Conservation (phyloP, 2,329 filamentous ascomycete genomes). For the Fusarium napiforme region DNA sequence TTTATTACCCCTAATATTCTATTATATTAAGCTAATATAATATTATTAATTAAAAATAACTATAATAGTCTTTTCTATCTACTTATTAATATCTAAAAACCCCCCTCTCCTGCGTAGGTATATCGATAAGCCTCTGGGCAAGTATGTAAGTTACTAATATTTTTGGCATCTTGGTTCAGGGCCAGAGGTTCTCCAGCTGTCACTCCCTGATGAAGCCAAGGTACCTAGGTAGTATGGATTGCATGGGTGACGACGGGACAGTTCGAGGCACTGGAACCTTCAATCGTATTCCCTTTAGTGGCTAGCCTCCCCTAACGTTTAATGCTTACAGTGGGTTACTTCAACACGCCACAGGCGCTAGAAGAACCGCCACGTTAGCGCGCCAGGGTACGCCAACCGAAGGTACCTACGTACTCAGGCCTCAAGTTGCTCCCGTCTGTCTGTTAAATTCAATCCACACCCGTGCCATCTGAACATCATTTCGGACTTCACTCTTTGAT, state of each 20-base stretch:
- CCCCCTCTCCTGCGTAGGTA: neutral
- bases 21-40: too few species aligned
- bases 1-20: too few species aligned
- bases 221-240: neutral
- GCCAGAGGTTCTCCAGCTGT: neutral
- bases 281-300: neutral
- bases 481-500: conserved; percentile 20
- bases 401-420: conserved; percentile 5
- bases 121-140: neutral
- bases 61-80: too few species aligned
- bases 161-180: neutral
- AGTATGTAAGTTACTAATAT: neutral
- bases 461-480: conserved; percentile 24
- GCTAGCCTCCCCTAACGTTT: conserved; percentile 1
- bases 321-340: conserved; percentile 30
- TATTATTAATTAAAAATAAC: too few species aligned
- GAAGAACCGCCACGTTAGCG: conserved; percentile 41
- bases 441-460: conserved; percentile 27
- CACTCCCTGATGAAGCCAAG: neutral
- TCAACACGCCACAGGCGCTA: conserved; percentile 39
- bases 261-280: conserved; percentile 4
- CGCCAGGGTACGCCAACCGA: conserved; percentile 1
- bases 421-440: conserved; percentile 16
- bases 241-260: neutral
- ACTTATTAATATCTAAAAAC: too few species aligned